phyloP scores from a whole-genome alignment of 2,329 filamentous ascomycete species.

The Fonsecaea nubica region DNA sequence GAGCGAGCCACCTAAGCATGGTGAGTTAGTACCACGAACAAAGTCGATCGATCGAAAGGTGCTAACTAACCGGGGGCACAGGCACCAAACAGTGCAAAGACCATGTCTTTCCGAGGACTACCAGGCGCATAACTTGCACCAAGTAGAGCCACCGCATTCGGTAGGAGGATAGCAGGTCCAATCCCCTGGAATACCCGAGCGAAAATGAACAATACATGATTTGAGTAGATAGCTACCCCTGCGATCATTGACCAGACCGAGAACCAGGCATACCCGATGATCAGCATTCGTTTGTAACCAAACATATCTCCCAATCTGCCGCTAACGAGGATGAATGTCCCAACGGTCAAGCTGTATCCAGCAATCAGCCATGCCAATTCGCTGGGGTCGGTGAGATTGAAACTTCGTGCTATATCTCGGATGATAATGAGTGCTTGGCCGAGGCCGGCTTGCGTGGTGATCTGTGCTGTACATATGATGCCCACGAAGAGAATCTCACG shows the following conservation, averaged over 20 bases:
- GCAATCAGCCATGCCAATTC: conserved; percentile 64
- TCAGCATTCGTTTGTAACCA: conserved; percentile 47
- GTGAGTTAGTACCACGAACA: neutral
- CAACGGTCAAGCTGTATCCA: conserved; percentile 59
- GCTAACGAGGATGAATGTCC: conserved; percentile 50
- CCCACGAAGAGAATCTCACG: conserved; percentile 46
- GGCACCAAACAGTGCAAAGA: conserved; percentile 62
- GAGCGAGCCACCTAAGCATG: conserved; percentile 47
- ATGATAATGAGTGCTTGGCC: conserved; percentile 58
- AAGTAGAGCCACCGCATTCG: conserved; percentile 69
- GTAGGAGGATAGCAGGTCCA: conserved; percentile 67
- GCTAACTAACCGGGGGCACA: conserved; percentile 50
- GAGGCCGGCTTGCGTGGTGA: conserved; percentile 58
- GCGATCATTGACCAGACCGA: conserved; percentile 48
- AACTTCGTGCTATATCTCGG: conserved; percentile 56
- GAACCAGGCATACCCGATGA: conserved; percentile 48
- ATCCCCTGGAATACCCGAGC: conserved; percentile 62
- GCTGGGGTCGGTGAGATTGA: conserved; percentile 52
- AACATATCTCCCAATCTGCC: conserved; percentile 49
- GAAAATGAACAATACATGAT: conserved; percentile 59
- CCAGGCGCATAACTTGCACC: conserved; percentile 65
- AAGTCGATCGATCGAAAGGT: neutral
- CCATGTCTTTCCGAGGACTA: conserved; percentile 62
- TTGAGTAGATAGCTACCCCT: conserved; percentile 46
- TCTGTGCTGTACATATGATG: conserved; percentile 48